These are phyloP conservation scores for Fusarium buharicum DNA, from an alignment of 2,329 filamentous ascomycete species.

Conservation along the genomic window DNA sequence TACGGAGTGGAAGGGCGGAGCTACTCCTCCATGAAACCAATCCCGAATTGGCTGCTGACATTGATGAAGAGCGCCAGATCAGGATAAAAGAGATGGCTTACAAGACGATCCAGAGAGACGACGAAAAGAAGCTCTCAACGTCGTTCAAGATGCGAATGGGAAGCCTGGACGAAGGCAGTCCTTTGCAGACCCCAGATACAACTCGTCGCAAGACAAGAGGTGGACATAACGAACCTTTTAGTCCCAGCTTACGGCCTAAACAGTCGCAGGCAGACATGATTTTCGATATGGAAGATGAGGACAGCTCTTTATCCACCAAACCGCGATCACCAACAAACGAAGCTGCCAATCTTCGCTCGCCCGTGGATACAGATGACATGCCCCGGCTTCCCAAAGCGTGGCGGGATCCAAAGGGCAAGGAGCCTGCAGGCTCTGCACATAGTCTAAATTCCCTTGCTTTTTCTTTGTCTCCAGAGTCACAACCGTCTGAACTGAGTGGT, in stretches of 20 bases:
- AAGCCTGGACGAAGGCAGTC: conserved; percentile 71
- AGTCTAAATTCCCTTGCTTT: conserved; percentile 27
- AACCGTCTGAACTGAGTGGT: conserved; percentile 12
- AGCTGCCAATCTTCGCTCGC: conserved; percentile 31
- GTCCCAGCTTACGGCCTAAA: conserved; percentile 74
- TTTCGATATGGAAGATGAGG: conserved; percentile 93
- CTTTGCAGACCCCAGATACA: conserved; percentile 56
- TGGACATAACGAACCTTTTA: conserved; percentile 66
- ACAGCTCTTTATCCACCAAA: conserved; percentile 48
- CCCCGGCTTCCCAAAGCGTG: conserved; percentile 47
- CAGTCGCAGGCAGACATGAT: conserved; percentile 80
- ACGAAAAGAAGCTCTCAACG: conserved; percentile 70
- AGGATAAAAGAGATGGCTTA: conserved; percentile 82
- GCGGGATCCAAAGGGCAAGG: conserved; percentile 47
- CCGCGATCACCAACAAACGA: conserved; percentile 43
- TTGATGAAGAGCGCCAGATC: conserved; percentile 74
- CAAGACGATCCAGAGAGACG: conserved; percentile 69
- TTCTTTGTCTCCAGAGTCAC: conserved; percentile 37
- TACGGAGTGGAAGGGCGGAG: conserved; percentile 78
- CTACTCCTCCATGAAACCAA: conserved; percentile 71
- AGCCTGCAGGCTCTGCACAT: conserved; percentile 21
- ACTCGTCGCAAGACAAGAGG: conserved; percentile 59
- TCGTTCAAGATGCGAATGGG: conserved; percentile 70
- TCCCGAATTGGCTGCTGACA: conserved; percentile 70
- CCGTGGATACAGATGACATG: conserved; percentile 45